phyloP scores from a whole-genome alignment of 768 basidiomycete species.

The Xerocomus spinulosus region DNA sequence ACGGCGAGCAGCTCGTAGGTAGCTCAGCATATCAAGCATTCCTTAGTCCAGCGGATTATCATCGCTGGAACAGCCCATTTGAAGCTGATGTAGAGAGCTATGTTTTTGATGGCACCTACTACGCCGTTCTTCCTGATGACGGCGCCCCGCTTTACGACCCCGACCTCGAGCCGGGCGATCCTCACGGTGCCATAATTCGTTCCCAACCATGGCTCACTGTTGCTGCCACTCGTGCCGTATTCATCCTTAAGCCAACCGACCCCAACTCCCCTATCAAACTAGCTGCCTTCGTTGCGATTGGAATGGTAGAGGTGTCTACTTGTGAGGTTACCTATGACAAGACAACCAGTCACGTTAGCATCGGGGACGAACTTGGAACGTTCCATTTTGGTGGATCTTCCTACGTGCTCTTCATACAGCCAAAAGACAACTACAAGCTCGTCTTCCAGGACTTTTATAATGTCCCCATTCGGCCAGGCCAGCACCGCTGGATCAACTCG shows the following conservation, averaged over 20 bases:
- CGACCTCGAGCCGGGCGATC: constrained; percentile 6
- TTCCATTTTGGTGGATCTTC: constrained; percentile 64
- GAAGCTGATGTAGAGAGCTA: constrained; percentile 37
- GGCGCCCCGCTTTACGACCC: neutral
- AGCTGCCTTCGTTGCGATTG: constrained; percentile 51
- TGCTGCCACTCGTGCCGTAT: constrained; percentile 45
- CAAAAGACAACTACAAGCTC: neutral
- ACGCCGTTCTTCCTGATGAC: constrained; percentile 8
- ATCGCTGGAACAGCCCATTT: constrained; percentile 60
- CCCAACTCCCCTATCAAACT: constrained; percentile 44
- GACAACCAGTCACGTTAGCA: neutral
- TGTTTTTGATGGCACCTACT: constrained; percentile 22
- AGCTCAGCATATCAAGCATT: constrained; percentile 54
- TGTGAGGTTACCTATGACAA: neutral
- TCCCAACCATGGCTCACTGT: constrained; percentile 41
- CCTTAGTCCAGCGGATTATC: constrained; percentile 48
- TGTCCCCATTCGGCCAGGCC: neutral
- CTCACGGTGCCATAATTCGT: constrained; percentile 17
- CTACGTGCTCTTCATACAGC: constrained; percentile 37
- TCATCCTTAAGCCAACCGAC: constrained; percentile 48
- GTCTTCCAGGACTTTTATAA: constrained; percentile 12
- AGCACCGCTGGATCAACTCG: constrained; percentile 4
- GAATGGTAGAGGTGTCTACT: constrained; percentile 56
- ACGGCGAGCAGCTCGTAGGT: constrained; percentile 39
- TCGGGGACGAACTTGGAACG: constrained; percentile 36